A percentile compares a stretch with the other conserved stretches of the same genome.
These are phyloP conservation scores for Aphanocladium album DNA, from an alignment of 2,329 filamentous ascomycete genomes.

Conservation along the genomic window DNA sequence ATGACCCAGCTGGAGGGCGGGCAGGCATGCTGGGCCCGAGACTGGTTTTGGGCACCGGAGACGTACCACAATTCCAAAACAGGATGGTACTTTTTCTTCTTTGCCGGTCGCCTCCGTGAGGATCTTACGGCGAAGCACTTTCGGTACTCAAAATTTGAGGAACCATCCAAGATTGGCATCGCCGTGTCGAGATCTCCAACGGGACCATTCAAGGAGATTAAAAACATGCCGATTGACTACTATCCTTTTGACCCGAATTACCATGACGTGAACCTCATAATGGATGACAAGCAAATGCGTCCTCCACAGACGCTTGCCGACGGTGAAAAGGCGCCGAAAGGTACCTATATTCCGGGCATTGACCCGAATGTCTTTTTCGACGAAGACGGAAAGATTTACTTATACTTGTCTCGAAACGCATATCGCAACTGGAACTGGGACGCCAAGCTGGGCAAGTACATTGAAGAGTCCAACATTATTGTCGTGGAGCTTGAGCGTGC, in stretches of 20 bases:
- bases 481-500: conserved; percentile 28
- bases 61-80: conserved; percentile 31
- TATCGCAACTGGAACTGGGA: conserved; percentile 36
- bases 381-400: conserved; percentile 30
- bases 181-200: conserved; percentile 30
- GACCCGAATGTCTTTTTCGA: conserved; percentile 46
- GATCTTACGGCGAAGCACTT: conserved; percentile 29
- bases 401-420: conserved; percentile 31
- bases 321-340: conserved; percentile 26
- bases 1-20: conserved; percentile 19
- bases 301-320: conserved; percentile 24
- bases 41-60: conserved; percentile 34
- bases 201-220: conserved; percentile 29
- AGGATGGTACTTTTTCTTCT: conserved; percentile 34
- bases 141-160: conserved; percentile 30
- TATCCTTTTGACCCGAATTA: conserved; percentile 32
- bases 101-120: conserved; percentile 28
- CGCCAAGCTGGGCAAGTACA: conserved; percentile 26
- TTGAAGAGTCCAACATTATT: conserved; percentile 34
- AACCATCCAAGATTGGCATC: conserved; percentile 31
- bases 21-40: conserved; percentile 31
- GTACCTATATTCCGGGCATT: conserved; percentile 35
- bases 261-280: conserved; percentile 33
- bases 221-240: conserved; percentile 28
- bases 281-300: conserved; percentile 30